Evolutionary conservation across 176 grass and related monocot species (phyloP), one percentile per base, ranked within the genome.

Genomic region (Rhynchospora pubera): DNA sequence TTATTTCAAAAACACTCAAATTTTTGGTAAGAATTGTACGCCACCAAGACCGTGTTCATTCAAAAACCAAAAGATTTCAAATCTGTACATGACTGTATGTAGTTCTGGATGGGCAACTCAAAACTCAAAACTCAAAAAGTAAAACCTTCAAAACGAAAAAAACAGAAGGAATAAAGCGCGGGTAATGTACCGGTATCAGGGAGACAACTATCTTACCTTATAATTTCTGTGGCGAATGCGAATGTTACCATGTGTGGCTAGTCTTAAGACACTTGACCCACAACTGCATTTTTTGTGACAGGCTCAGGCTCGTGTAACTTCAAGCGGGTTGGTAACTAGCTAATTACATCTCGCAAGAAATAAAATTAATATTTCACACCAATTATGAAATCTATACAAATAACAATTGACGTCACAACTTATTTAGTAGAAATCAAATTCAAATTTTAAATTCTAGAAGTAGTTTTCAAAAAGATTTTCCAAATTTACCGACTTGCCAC

Each of bases 111-210:
- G 34, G 57, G 18, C 79, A 64, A n/a, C n/a, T n/a, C n/a, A n/a
- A n/a, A n/a, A n/a, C n/a, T n/a, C n/a, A n/a, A n/a, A n/a, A n/a
- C 32, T 26, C n/a, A 81, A 28, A n/a, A 47, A 75, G 66, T 14
- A 18, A 15, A 59, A 65, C 62, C 5, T 9, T 62, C 45, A 62
- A 60, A 30, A 78, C 67, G 65, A 55, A 43, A 57, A 28, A 44
- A 45, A 81, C 16, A 10, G 9, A 32, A 57, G 9, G 9, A 68
- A 21, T 73, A 85, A 78, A 78, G 51, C 66, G 83, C 70, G 83
- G 70, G 83, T 26, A 69, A 24, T 75, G 65, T 70, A 75, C 39
- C 26, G 48, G 82, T 45, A 60, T 77, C n/a, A 39, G 42, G 52
- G 52, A 51, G 48, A 74, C 66, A 84, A 11, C 30, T 47, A 57